Percentiles rank a stretch among this genome's conserved stretches.
phyloP scores from a whole-genome alignment of 2,329 filamentous ascomycete genomes.

The Aspergillus novofumigatus region DNA sequence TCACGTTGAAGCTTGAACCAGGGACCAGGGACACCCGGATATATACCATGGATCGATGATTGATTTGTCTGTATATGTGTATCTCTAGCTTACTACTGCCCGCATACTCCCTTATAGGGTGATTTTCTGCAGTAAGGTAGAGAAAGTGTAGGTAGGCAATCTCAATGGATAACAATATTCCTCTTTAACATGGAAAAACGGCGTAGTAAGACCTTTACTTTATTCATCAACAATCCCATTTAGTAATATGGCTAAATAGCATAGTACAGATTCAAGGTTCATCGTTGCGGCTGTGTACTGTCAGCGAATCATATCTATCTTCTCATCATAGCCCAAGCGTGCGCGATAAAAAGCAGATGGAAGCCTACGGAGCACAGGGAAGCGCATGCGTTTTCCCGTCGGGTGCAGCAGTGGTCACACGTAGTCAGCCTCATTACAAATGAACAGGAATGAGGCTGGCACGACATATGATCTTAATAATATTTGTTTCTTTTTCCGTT shows the following conservation, averaged over 20 bases:
- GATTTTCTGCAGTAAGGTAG: neutral
- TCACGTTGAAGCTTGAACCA: neutral
- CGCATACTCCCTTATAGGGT: neutral
- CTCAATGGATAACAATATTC: neutral
- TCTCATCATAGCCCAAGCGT: neutral
- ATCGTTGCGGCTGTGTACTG: neutral
- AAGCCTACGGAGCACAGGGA: neutral
- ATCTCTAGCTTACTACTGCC: neutral
- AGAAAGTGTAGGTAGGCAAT: neutral
- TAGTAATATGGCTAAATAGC: neutral
- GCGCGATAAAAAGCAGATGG: neutral
- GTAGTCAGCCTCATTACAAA: neutral
- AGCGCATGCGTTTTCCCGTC: neutral
- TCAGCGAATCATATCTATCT: neutral
- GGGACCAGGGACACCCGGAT: neutral
- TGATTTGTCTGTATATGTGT: neutral
- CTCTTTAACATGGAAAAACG: neutral
- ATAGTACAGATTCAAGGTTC: neutral
- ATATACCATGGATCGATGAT: neutral
- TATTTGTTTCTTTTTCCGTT: neutral
- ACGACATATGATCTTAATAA: neutral
- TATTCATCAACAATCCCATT: neutral
- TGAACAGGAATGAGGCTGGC: neutral
- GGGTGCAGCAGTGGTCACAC: neutral
- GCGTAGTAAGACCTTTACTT: neutral